A percentile compares a stretch with the other conserved stretches of the same genome.
These are phyloP conservation scores for Ustilago lituana DNA, from an alignment of 1,284 basidiomycete genomes.

Conservation along the genomic window DNA sequence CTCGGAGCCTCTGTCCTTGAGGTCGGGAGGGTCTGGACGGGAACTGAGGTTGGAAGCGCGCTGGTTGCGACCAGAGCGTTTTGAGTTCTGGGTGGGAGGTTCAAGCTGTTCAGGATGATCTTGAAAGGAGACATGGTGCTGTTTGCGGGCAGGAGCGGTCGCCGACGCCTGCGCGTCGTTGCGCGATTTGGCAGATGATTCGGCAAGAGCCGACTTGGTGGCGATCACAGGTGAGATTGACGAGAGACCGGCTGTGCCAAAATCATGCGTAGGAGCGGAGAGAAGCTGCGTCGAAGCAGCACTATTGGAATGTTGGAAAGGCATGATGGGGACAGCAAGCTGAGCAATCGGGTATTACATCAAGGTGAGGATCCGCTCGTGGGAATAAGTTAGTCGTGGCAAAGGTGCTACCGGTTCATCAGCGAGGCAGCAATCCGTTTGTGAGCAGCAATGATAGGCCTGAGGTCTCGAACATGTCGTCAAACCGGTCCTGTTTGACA, in stretches of 20 bases:
- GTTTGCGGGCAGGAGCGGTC: slow-evolving; percentile 20
- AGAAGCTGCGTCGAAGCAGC: slow-evolving; percentile 29
- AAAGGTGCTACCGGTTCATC: slow-evolving; percentile 5
- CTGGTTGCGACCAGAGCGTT: slow-evolving; percentile 25
- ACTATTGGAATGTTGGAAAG: slow-evolving; percentile 26
- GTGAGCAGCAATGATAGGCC: neutral
- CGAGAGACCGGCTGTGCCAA: slow-evolving; percentile 2
- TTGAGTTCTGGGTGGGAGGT: slow-evolving; percentile 7
- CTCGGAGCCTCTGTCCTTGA: slow-evolving; percentile 26
- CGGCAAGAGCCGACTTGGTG: slow-evolving; percentile 29
- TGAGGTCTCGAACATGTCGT: slow-evolving; percentile 18
- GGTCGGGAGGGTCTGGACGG: slow-evolving; percentile 14
- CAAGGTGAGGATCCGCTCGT: too few relatives aligned
- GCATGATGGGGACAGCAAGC: slow-evolving; percentile 12
- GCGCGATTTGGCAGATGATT: slow-evolving; percentile 24
- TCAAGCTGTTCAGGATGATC: slow-evolving; percentile 24
- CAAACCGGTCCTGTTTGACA: too few relatives aligned
- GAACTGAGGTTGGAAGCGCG: slow-evolving; percentile 14
- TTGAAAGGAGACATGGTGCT: slow-evolving; percentile 47
- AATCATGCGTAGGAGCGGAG: slow-evolving; percentile 2
- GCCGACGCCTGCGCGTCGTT: neutral
- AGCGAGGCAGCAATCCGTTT: slow-evolving; percentile 11
- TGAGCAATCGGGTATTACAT: neutral
- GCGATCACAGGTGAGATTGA: slow-evolving; percentile 5
- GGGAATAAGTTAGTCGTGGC: too few relatives aligned